Base-by-base conservation (phyloP, 495 filamentous ascomycete genomes). In the Letharia lupina region DNA sequence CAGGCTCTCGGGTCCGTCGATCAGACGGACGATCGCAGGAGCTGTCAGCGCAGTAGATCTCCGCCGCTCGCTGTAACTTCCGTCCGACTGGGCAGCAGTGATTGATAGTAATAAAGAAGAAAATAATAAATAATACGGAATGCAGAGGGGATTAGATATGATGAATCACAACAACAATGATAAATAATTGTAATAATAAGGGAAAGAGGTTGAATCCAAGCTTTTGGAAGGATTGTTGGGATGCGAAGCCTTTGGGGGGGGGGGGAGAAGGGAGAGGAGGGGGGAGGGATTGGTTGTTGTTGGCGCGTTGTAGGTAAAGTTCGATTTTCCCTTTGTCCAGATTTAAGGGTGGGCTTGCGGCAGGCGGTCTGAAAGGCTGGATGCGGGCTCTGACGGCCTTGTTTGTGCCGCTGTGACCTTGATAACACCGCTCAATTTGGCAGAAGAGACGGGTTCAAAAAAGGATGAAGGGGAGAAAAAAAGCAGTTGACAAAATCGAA, bases 361-460 rank as follows among this genome's bases (percentile, higher is more conserved):
- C 65, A 65, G 69, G 69, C 69, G 58, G 69, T 70, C 59, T 58
- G n/a, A 16, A 64, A 65, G 69, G 66, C 69, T 70, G 69, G 69
- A 70, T 66, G 66, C 69, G 69, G 66, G 65, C 63, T 65, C 10
- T 37, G 18, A 39, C 42, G 63, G 63, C 54, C 63, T 65, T 65
- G 40, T 60, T 44, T 57, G 54, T 57, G 52, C 63, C 63, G 63
- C 37, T 65, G 54, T 65, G 63, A 65, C 56, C 62, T 31, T 54
- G 62, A 63, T 52, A 56, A 50, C 35, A 33, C 12, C 20, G n/a
- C 63, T 50, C 63, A 45, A 60, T 65, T 40, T 40, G 31, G 63
- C 41, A 35, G 54, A 65, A 33, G 37, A 47, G 42, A 37, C 41
- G 37, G 28, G 58, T 11, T 40, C 47, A 28, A 37, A 23, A 35